Conservation (phyloP, 2,329 filamentous ascomycete species). For the Blumeria graminis region DNA sequence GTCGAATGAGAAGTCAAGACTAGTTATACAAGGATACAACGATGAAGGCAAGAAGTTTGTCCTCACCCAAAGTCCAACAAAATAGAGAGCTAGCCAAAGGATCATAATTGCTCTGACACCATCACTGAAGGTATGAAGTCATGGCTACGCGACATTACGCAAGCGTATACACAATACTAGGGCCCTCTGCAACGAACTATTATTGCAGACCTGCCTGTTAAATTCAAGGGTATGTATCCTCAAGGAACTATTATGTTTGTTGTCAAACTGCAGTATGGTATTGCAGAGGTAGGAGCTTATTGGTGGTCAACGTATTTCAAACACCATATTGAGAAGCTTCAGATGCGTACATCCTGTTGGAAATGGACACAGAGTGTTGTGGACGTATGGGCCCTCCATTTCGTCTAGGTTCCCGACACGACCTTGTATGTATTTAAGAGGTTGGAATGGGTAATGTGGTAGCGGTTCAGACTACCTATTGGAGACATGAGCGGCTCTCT, state of each 20-base stretch:
- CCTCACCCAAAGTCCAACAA: background rate
- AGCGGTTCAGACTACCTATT: too few relatives aligned
- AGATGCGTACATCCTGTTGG: too few relatives aligned
- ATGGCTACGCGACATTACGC: background rate
- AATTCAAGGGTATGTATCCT: background rate
- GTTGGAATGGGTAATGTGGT: too few relatives aligned
- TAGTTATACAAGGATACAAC: background rate
- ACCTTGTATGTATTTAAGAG: too few relatives aligned
- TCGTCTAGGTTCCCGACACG: too few relatives aligned
- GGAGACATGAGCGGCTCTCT: too few relatives aligned
- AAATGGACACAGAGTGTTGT: too few relatives aligned
- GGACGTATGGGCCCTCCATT: too few relatives aligned
- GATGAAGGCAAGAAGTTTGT: background rate
- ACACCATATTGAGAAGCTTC: too few relatives aligned
- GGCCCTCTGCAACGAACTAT: background rate
- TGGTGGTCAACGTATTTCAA: too few relatives aligned
- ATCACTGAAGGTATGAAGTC: background rate
- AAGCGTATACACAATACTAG: background rate
- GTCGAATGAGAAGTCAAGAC: background rate
- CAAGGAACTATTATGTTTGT: background rate
- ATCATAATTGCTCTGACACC: background rate
- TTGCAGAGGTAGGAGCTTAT: too few relatives aligned
- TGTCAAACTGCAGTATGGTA: background rate
- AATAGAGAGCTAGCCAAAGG: background rate
- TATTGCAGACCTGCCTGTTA: background rate